Base-by-base conservation (phyloP, 108 stramenopile genomes). In the Nitzschia putrida region DNA sequence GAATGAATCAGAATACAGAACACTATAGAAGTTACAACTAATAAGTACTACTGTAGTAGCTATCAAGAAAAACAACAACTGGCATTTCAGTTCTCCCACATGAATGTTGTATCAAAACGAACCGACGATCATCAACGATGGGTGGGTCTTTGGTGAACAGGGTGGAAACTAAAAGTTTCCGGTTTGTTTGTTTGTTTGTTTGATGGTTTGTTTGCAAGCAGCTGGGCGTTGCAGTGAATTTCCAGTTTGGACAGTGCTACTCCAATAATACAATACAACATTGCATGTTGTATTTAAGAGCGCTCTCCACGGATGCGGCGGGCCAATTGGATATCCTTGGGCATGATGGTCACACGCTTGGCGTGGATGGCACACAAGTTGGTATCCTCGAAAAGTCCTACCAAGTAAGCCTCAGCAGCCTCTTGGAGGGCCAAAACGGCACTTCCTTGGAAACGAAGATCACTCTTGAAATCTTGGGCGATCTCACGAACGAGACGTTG, bases 271-370 rank as follows among this genome's bases (percentile, higher is more conserved):
- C 34, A 95, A 95, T 22, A 97, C 73, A 16, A 97, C 97, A 65
- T 95, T 95, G n/a, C n/a, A n/a, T n/a, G n/a, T n/a, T 20, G 29
- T 34, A 34, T 34, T 83, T 86, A 86, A 54, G 85, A 83, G 39
- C 85, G 85, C 63, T 87, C 83, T 57, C 83, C 86, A 67, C 86
- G 81, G 68, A 87, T 87, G 80, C 86, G 86, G 44, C 83, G 83
- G 38, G 86, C 86, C 57, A 87, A 61, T 77, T 95, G 95, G 50
- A 98, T 95, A 80, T 98, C 97, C 84, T 95, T 97, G 47, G 96
- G 94, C 96, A 98, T 97, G 85, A 98, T 98, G 21, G 98, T 98
- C 21, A 98, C 96, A 86, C 98, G 96, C 84, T 96, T 96, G 39
- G 95, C 98, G 81, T 98, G 98, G 73, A 95, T 92, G 34, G 96